Conservation (phyloP, 139 green algal species). For the Penium margaritaceum region DNA sequence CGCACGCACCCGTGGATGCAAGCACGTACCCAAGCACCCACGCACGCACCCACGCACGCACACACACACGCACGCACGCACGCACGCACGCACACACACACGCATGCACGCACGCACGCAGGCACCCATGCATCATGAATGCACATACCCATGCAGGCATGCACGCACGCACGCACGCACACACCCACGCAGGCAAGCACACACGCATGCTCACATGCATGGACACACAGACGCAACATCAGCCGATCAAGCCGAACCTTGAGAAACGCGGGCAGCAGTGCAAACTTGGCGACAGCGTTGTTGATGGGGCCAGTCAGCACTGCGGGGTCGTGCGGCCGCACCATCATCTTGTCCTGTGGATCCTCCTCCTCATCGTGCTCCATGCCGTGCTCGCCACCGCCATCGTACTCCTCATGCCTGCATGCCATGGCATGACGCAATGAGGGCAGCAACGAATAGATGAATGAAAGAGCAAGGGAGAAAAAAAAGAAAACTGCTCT, state of each 20-base stretch:
- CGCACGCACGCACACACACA: neutral
- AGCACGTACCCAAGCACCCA: no score
- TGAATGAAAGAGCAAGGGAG: no score
- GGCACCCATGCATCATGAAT: neutral
- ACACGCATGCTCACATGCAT: neutral
- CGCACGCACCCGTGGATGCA: neutral
- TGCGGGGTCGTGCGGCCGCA: no score
- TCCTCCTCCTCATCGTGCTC: no score
- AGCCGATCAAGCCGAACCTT: constrained; percentile 10
- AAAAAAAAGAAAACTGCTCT: no score
- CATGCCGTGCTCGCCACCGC: no score
- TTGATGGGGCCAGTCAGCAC: constrained; percentile 68
- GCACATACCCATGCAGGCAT: neutral
- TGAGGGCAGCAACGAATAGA: no score
- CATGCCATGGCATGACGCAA: no score
- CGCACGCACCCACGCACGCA: neutral
- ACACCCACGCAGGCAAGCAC: neutral
- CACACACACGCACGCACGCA: no score
- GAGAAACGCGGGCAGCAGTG: constrained; percentile 68
- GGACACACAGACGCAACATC: neutral
- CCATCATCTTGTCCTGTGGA: no score
- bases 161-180: neutral
- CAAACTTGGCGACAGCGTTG: constrained; percentile 82
- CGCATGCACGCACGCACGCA: neutral
- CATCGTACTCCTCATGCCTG: no score